Percentiles rank a stretch among this genome's conserved stretches.
These are phyloP conservation scores for Coelastrella sp. DNA, from an alignment of 139 green algal genomes.

Conservation along the genomic window DNA sequence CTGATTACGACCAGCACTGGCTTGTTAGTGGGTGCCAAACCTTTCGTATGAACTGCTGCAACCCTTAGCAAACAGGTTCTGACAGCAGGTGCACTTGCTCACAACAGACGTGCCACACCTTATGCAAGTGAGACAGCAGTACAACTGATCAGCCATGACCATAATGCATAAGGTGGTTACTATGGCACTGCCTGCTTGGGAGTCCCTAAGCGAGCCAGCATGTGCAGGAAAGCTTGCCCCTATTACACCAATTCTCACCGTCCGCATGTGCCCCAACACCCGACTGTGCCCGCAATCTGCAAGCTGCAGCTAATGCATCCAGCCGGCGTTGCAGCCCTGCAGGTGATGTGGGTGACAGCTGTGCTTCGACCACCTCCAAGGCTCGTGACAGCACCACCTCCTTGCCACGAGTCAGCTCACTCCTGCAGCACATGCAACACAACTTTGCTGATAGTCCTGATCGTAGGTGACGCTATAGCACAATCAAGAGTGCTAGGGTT, in stretches of 20 bases:
- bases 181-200: neutral
- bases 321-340: slow-evolving; percentile 33
- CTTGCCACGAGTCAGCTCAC: slow-evolving; percentile 52
- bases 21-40: no score
- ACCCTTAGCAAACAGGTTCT: no score
- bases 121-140: no score
- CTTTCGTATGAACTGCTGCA: no score
- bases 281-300: neutral
- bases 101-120: no score
- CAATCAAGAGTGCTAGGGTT: neutral
- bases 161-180: neutral
- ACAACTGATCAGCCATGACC: no score
- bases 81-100: no score
- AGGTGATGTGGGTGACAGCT: slow-evolving; percentile 33
- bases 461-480: neutral
- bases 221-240: neutral
- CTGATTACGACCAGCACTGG: neutral
- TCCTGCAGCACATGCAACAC: slow-evolving; percentile 39
- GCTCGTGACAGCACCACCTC: slow-evolving; percentile 48
- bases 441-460: neutral
- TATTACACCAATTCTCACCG: neutral
- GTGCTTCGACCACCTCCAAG: slow-evolving; percentile 34
- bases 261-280: neutral
- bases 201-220: neutral
- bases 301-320: slow-evolving; percentile 20